A percentile compares a stretch with the other conserved stretches of the same genome.
Conservation (phyloP, 352 stramenopile genomes). For the Phytophthora nicotianae region DNA sequence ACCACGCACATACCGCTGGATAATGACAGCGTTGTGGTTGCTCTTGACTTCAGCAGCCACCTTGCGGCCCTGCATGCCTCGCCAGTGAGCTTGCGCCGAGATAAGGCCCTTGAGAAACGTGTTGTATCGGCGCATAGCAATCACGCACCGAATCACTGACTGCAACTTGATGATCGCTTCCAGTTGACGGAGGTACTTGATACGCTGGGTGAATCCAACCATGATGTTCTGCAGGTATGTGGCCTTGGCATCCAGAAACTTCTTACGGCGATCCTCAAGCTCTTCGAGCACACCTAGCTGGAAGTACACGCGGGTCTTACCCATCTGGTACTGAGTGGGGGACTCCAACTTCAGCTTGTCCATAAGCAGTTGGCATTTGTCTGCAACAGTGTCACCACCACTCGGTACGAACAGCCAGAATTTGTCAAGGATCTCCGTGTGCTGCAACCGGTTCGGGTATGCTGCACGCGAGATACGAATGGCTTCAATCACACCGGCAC, state of each 20-base stretch:
- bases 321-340: constrained; percentile 87
- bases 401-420: constrained; percentile 84
- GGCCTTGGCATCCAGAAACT: constrained; percentile 84
- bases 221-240: constrained; percentile 82
- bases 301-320: constrained; percentile 89
- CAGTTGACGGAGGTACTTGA: constrained; percentile 79
- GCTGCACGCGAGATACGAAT: constrained; percentile 97
- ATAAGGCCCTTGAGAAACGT: constrained; percentile 77
- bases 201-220: constrained; percentile 72
- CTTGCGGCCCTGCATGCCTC: constrained; percentile 71
- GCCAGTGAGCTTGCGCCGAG: constrained; percentile 67
- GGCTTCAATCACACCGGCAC: constrained; percentile 99
- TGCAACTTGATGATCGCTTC: constrained; percentile 85
- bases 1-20: constrained; percentile 79
- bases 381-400: constrained; percentile 51
- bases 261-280: constrained; percentile 84
- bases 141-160: constrained; percentile 83
- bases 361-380: constrained; percentile 83
- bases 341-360: constrained; percentile 76
- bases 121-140: constrained; percentile 85
- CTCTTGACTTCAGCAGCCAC: constrained; percentile 76
- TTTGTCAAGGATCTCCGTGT: constrained; percentile 86
- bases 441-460: constrained; percentile 97
- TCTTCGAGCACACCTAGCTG: constrained; percentile 85
- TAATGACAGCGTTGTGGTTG: constrained; percentile 84